phyloP scores from a whole-genome alignment of 1,139 yeast species.

The Candida smagusa region DNA sequence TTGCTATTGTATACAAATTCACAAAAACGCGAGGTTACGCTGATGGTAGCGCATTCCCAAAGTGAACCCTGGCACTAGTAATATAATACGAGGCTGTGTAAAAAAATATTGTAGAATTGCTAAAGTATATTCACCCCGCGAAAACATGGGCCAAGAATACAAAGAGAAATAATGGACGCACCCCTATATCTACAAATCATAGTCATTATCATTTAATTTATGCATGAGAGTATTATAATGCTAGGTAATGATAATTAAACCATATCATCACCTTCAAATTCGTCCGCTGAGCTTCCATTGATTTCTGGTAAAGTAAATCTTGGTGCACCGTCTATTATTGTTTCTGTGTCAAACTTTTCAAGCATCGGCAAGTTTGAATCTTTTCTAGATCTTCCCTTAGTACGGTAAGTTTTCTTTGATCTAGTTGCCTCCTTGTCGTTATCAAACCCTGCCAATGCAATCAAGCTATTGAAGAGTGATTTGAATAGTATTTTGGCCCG shows the following conservation, averaged over 20 bases:
- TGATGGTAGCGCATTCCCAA: too few relatives aligned
- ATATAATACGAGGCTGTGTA: too few relatives aligned
- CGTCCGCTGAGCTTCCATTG: conserved; percentile 7
- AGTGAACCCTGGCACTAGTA: too few relatives aligned
- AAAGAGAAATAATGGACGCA: neutral
- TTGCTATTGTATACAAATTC: neutral
- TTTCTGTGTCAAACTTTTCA: conserved; percentile 21
- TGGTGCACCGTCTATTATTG: conserved; percentile 6
- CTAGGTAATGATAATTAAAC: conserved; percentile 4
- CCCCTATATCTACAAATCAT: neutral
- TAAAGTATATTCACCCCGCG: too few relatives aligned
- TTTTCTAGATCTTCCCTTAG: conserved; percentile 48
- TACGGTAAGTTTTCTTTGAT: conserved; percentile 5
- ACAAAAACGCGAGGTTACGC: too few relatives aligned
- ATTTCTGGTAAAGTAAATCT: conserved; percentile 4
- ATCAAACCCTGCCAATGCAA: neutral
- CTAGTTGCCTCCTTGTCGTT: neutral
- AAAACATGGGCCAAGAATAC: too few relatives aligned
- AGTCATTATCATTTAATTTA: neutral
- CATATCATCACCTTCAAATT: conserved; percentile 8
- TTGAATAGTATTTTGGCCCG: conserved; percentile 9
- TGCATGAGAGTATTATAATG: neutral
- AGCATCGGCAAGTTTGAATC: conserved; percentile 49
- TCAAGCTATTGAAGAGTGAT: neutral
- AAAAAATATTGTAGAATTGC: too few relatives aligned